Base-by-base conservation (phyloP, 495 filamentous ascomycete species). In the Neohortaea acidophila region DNA sequence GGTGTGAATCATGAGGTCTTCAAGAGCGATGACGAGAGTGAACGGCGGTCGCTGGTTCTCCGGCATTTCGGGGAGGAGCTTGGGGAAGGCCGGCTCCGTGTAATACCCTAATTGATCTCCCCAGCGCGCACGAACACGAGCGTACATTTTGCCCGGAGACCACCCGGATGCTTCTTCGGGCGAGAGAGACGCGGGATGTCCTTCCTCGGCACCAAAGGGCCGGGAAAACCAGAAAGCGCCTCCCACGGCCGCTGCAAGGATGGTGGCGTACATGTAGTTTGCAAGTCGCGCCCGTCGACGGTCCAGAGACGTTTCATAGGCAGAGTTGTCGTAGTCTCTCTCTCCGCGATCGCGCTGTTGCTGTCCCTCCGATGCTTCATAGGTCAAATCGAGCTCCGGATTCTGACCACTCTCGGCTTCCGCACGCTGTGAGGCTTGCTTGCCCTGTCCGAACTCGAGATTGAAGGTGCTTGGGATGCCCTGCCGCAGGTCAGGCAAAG, bases 1-100 rank as follows among this genome's bases (percentile, higher is more conserved):
- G 56, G 78, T 84, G 59, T 94, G 87, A 23, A 97, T 73, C 20
- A 96, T 68, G 47, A 97, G 63, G 59, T 96, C 89, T 62, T 97
- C 91, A 49, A 97, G 60, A 58, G 81, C 84, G 46, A 97, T 65
- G 12, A 91, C 83, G 32, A 97, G 64, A 1, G 89, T 97, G 59
- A 89, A 93, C n/a, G 87, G 86, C 31, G 80, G 77, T 44, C 75
- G 75, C 52, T 81, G 75, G 27, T 70, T 69, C 9, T 83, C 80
- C 51, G 92, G 81, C 29, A 81, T 72, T 43, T 96, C 84, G 12
- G 89, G 89, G 27, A 97, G 69, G 36, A 97, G 67, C 65, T 93
- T 93, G 5, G 81, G 73, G 63, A 97, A 97, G 10, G 86, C 78
- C 13, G 89, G 89, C 46, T 97, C 89, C 47, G 84, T 92, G 65